Base-by-base conservation (phyloP, 345 rosid species). In the Microcos paniculata region DNA sequence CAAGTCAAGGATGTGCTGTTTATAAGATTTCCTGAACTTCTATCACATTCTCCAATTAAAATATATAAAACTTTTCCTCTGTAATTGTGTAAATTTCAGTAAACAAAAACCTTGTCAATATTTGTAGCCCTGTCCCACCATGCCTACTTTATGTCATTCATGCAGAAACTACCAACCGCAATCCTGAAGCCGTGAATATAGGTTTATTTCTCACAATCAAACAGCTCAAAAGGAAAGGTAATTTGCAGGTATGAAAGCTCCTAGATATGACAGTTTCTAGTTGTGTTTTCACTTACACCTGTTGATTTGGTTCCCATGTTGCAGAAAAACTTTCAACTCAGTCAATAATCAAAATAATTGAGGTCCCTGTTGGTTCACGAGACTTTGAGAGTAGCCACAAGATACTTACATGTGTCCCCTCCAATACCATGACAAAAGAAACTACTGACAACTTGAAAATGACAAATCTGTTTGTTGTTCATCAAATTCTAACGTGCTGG, bases 331-430 rank as follows among this genome's bases (percentile, higher is more conserved):
- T 19, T 51, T 8, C 31, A 48, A 48, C 12, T 46, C 3, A 8
- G 43, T n/a, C 1, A n/a, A n/a, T n/a, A n/a, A n/a, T 8, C 33
- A 3, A 48, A 26, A 67, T 31, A 14, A 72, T 67, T 77, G 79
- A 64, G 74, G 81, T 67, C 75, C 23, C 56, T 70, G 85, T 80
- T 62, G 74, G 79, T 42, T 87, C 88, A 87, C 88, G 87, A 80
- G 90, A 78, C 55, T 16, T 15, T 63, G 19, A 68, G 70, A 57
- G 58, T 43, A 45, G 62, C 87, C 85, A 78, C 84, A 72, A 71
- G 6, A 15, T 16, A n/a, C 38, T 48, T 74, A 68, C 75, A 33
- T 59, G 77, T 57, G 57, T 24, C 55, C 6, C n/a, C 15, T 35
- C 6, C 18, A 4, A 45, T 2, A 16, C 45, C 53, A 21, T 21